A percentile compares a stretch with the other conserved stretches of the same genome.
phyloP scores from a whole-genome alignment of 169 alveolate species.

The Plasmodium adleri region DNA sequence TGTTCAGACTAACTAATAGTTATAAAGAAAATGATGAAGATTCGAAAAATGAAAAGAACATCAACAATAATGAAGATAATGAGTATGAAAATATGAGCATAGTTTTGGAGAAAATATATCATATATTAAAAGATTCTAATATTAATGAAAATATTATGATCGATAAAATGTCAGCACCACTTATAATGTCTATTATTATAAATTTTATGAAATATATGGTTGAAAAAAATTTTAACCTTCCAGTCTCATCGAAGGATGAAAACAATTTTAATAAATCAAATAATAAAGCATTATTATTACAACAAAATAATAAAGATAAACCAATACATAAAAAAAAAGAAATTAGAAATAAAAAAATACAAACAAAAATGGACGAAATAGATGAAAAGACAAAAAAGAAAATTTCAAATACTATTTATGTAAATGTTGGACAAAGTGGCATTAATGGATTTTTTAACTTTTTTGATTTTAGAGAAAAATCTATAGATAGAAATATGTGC shows the following conservation, averaged over 20 bases:
- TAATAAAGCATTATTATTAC: background rate
- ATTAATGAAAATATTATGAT: background rate
- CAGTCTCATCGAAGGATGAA: no score
- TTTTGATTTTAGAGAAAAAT: conserved; percentile 50
- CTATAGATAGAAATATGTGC: conserved; percentile 7
- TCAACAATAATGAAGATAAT: background rate
- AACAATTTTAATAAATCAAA: no score
- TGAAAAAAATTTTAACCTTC: no score
- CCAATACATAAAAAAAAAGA: conserved; percentile 58
- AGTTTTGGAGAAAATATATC: background rate
- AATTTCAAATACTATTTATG: conserved; percentile 29
- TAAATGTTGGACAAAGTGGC: conserved; percentile 69
- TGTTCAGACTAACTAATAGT: conserved; percentile 8
- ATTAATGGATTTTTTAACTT: conserved; percentile 32
- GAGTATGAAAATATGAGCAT: background rate
- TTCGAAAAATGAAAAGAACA: conserved; percentile 1
- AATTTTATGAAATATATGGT: no score
- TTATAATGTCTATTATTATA: no score
- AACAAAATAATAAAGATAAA: background rate
- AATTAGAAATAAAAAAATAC: conserved; percentile 31
- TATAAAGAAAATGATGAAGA: background rate
- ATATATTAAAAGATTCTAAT: background rate
- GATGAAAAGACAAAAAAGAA: conserved; percentile 13
- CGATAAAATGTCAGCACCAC: background rate
- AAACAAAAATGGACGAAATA: conserved; percentile 21